Evolutionary conservation across 371 early-diverging fungal species (phyloP).

Genomic region (Zychaea mexicana): DNA sequence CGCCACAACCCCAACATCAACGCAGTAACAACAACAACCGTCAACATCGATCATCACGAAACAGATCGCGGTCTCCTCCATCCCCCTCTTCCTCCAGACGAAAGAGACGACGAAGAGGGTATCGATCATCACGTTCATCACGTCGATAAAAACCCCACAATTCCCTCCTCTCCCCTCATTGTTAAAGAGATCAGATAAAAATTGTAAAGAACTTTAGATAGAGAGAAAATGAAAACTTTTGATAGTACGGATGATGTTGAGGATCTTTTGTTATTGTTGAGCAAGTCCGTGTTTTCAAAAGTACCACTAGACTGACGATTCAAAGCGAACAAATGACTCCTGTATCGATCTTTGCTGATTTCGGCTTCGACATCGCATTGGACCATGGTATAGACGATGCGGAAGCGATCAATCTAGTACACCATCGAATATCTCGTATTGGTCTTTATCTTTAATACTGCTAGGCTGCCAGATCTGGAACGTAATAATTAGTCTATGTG

Average conservation of each 20-base stretch:
- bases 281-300: neutral
- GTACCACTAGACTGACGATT: neutral
- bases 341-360: neutral
- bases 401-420: neutral
- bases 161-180: too few species aligned
- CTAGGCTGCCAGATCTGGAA: neutral
- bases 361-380: neutral
- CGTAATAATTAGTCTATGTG: too few species aligned
- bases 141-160: too few species aligned
- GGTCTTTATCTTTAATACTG: neutral
- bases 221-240: too few species aligned
- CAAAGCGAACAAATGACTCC: neutral
- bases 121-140: too few species aligned
- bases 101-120: neutral
- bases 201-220: too few species aligned
- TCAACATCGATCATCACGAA: neutral
- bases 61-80: neutral
- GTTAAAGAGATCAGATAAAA: too few species aligned
- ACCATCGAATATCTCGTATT: neutral
- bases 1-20: too few species aligned
- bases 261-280: neutral
- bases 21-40: too few species aligned
- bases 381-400: neutral
- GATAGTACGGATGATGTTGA: too few species aligned
- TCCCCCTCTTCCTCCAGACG: neutral